Base-by-base conservation (phyloP, 345 rosid genomes). In the Camelina hispida region DNA sequence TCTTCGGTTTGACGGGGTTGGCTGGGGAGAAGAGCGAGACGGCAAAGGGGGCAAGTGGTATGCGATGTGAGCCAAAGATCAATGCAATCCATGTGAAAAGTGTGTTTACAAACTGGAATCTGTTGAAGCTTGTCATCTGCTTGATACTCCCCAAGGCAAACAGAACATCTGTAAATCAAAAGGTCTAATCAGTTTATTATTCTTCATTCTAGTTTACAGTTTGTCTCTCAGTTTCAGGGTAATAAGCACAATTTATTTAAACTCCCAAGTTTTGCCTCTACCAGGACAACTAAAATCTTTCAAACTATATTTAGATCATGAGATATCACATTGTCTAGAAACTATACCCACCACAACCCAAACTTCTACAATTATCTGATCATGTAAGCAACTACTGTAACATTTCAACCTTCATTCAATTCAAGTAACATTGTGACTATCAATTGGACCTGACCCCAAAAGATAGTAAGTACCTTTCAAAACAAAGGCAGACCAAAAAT, bases 51-150 rank as follows among this genome's bases (percentile, higher is more conserved):
- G 73, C 98, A 93, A 22, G 97, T 93, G n/a, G 83, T 83, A 64
- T 90, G 95, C 62, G 82, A 87, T 30, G 86, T 72, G 40, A 93
- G 96, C 98, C 98, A 93, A 73, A 82, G 85, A 62, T 93, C 98
- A 38, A 93, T 93, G 80, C 97, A 93, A 54, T 89, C 93, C 97
- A 87, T 87, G 80, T 93, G 98, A 81, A 90, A 93, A 28, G 96
- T 82, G 78, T 90, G 96, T 25, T 93, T 87, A 78, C 98, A 93
- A 11, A 86, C 85, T 0, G 96, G 97, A 18, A 93, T 84, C 64
- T 84, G 92, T 73, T 93, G 98, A 78, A 93, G 97, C 72, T 81
- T 87, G 43, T 91, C 98, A 63, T 89, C 95, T 6, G 91, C 82
- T 80, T 83, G 87, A 79, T 91, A 93, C 69, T 91, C 98, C 22